Evolutionary conservation across 2,329 filamentous ascomycete species (phyloP).

Genomic region (Lasiodiplodia hormozganensis): DNA sequence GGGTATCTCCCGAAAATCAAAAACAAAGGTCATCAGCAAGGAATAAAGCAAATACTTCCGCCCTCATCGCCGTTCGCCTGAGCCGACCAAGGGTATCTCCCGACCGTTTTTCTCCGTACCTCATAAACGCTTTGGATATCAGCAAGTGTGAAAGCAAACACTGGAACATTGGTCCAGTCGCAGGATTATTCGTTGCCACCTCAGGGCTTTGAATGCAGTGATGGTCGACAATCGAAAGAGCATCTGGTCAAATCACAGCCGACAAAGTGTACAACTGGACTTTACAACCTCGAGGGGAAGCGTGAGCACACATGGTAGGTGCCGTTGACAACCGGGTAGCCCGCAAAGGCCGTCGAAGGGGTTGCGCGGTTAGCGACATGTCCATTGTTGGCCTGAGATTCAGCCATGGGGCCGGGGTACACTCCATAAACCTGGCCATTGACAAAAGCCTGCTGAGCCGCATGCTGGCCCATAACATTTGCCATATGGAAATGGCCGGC

Average conservation of each 20-base stretch:
- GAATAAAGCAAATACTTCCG: neutral
- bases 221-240: too few species aligned
- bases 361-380: neutral
- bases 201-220: too few species aligned
- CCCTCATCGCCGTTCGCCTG: neutral
- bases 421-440: neutral
- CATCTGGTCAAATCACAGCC: too few species aligned
- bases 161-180: neutral
- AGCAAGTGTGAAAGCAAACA: neutral
- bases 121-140: neutral
- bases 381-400: neutral
- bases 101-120: neutral
- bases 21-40: neutral
- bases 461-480: neutral
- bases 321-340: conserved; percentile 7
- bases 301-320: neutral
- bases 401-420: neutral
- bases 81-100: neutral
- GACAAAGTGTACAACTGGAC: too few species aligned
- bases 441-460: neutral
- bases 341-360: neutral
- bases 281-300: neutral
- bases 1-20: too few species aligned
- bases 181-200: too few species aligned
- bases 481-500: neutral